Evolutionary conservation across 306 rosid genomes (phyloP).

Genomic region (Rosa rugosa): DNA sequence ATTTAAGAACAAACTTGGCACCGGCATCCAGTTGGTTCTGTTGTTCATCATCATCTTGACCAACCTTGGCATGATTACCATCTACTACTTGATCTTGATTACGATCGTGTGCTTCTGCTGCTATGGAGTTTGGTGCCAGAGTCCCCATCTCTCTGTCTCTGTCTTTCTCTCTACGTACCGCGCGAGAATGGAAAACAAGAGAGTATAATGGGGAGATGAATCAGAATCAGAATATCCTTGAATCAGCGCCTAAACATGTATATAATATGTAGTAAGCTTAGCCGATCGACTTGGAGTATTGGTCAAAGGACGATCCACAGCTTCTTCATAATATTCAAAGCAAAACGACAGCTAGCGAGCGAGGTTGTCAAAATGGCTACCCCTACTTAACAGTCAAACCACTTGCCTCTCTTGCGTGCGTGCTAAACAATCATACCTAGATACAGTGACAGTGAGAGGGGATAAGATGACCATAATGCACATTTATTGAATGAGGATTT

Average conservation of each 20-base stretch:
- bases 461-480: no score
- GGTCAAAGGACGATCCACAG: neutral
- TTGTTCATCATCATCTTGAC: conserved; percentile 12
- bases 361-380: neutral
- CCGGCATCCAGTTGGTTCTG: conserved; percentile 55
- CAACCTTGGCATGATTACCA: conserved; percentile 20
- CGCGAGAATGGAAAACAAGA: neutral
- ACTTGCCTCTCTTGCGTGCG: neutral
- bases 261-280: neutral
- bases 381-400: neutral
- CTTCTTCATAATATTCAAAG: neutral
- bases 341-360: neutral
- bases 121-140: conserved; percentile 27
- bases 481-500: no score
- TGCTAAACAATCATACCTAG: neutral
- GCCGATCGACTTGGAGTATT: neutral
- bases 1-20: conserved; percentile 83
- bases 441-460: neutral
- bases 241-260: neutral
- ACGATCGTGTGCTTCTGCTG: conserved; percentile 1
- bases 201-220: no score
- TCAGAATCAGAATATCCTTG: neutral
- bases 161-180: neutral
- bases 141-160: conserved; percentile 34
- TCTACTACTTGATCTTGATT: conserved; percentile 23